Base-by-base conservation (phyloP, 2,329 filamentous ascomycete species). In the Curvularia lunata region DNA sequence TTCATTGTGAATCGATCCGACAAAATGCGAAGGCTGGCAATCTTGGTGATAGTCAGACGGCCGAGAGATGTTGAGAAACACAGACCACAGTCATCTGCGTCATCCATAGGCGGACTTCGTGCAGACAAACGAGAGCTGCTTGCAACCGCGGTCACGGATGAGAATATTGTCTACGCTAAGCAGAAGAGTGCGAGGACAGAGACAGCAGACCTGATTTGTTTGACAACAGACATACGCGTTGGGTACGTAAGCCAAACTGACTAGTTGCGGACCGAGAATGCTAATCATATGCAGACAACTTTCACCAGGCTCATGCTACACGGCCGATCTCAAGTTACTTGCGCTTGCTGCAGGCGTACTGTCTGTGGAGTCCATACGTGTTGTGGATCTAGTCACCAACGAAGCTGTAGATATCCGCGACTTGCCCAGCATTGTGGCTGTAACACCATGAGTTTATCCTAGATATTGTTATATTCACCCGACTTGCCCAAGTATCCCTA, bases 321-420 rank as follows among this genome's bases (percentile, higher is more conserved):
- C 89, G 37, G 87, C 86, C 1, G 88, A 91, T 72, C 74, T 94
- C 65, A 85, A 86, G 64, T 92, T 94, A 64, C 79, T 92, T 52
- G 87, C 90, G 4, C 78, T 92, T 51, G 77, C 76, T 52, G 81
- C 85, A 47, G 91, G 91, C 0, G 83, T 91, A 30, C 82, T 91
- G 28, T 83, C 84, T n/a, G 75, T 94, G 2, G 91, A 93, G 66
- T 87, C 88, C 2, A 81, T 94, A 19, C 81, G 90, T 48, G 85
- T 94, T 1, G 82, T 93, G 3, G 91, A 95, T 73, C 73, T 94
- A 58, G 85, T 81, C 21, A 90, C 86, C 32, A 88, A 91, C 69
- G 90, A 93, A 77, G 88, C 90, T 70, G 88, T 91, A 3, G 90
- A 94, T 74, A 87, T 93, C 53, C 83, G 85, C 59, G 89, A 94